These are phyloP conservation scores for Oryza longistaminata DNA, from an alignment of 176 grass and related monocot species.

Conservation along the genomic window DNA sequence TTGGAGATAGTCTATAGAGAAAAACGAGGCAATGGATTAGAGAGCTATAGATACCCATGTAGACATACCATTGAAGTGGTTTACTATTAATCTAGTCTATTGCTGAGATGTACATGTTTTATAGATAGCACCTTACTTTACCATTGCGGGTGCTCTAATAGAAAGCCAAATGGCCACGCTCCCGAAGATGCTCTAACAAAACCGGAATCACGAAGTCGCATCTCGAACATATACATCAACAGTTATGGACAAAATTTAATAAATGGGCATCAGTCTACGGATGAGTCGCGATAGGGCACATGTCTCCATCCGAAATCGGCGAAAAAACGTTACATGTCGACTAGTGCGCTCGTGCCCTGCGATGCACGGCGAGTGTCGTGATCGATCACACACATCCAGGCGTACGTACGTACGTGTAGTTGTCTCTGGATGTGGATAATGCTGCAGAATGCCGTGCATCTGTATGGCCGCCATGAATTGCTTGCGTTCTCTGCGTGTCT, in stretches of 20 bases:
- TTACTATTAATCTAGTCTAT: too few relatives aligned
- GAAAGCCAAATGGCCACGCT: too few relatives aligned
- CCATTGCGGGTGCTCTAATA: too few relatives aligned
- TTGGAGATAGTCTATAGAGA: too few relatives aligned
- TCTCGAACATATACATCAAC: not conserved
- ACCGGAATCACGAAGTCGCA: not conserved
- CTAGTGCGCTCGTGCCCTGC: conserved; percentile 23
- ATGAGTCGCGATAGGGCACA: not conserved
- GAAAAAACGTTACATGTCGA: conserved; percentile 30
- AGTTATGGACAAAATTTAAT: not conserved
- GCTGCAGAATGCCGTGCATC: not conserved
- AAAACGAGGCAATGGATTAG: too few relatives aligned
- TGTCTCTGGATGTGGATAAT: not conserved
- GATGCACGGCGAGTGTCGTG: conserved; percentile 21
- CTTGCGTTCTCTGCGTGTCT: too few relatives aligned
- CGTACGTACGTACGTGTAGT: not conserved
- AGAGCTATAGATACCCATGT: too few relatives aligned
- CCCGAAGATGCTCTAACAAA: too few relatives aligned
- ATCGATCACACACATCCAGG: not conserved
- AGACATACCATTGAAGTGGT: too few relatives aligned
- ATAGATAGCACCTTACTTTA: too few relatives aligned
- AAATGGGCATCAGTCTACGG: not conserved
- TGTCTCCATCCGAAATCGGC: not conserved
- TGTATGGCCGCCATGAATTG: not conserved
- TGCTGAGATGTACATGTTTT: too few relatives aligned